Conservation (phyloP, 495 filamentous ascomycete species). For the Neurospora sp. region DNA sequence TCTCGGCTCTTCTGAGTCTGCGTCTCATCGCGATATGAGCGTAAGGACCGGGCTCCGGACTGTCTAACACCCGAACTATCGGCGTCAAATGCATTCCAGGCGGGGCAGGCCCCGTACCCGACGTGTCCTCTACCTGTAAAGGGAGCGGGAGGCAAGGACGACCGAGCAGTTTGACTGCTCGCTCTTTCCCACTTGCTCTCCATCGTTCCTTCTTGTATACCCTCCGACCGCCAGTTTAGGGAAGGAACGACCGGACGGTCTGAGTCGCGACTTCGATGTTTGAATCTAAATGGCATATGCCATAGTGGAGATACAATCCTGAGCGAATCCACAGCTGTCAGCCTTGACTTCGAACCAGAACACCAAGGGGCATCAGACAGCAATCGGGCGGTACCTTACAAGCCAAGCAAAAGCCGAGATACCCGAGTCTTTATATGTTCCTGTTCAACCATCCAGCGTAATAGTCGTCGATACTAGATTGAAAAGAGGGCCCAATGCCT, state of each 20-base stretch:
- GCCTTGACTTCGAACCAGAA: not conserved
- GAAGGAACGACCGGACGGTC: not conserved
- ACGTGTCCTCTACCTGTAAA: too few relatives aligned
- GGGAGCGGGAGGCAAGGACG: not conserved
- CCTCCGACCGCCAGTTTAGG: not conserved
- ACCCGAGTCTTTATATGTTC: not conserved
- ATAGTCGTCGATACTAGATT: not conserved
- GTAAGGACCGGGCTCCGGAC: not conserved
- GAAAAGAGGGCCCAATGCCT: not conserved
- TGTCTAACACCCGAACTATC: not conserved
- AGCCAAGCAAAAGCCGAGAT: not conserved
- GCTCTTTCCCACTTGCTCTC: not conserved
- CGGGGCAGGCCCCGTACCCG: not conserved
- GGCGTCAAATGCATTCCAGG: not conserved
- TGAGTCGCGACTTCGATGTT: not conserved
- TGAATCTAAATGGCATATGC: not conserved
- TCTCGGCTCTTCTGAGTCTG: not conserved
- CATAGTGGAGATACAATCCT: not conserved
- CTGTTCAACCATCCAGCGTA: not conserved
- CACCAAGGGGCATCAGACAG: not conserved
- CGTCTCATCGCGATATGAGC: not conserved
- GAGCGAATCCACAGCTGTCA: not conserved
- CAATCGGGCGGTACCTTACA: not conserved
- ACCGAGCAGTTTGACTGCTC: not conserved
- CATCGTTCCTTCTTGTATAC: not conserved